Evolutionary conservation across 768 basidiomycete species (phyloP).

Genomic region (Rhodotorula babjevae): DNA sequence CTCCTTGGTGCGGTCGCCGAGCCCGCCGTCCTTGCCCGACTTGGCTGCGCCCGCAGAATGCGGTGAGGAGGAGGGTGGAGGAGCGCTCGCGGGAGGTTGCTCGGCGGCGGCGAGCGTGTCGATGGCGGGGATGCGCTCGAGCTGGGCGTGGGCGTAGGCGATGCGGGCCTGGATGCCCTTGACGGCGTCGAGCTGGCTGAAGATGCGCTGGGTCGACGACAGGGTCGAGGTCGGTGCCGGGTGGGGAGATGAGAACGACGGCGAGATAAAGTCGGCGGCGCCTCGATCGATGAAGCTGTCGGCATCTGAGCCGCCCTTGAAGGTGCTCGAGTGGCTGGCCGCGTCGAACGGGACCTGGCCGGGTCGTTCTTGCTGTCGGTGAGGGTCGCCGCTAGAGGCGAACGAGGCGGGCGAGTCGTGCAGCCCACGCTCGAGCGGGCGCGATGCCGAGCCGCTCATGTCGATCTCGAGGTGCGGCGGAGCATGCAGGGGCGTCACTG

Average conservation of each 20-base stretch:
- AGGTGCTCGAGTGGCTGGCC: background rate
- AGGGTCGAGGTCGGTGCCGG: no score
- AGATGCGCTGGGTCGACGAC: background rate
- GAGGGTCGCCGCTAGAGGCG: background rate
- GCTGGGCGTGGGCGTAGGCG: background rate
- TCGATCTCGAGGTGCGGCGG: background rate
- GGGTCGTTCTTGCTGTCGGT: no score
- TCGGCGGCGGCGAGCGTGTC: background rate
- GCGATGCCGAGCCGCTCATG: background rate
- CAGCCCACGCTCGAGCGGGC: background rate
- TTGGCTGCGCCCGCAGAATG: no score
- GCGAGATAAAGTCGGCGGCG: background rate
- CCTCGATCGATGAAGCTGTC: background rate
- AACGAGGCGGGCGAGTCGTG: background rate
- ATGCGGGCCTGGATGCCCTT: background rate
- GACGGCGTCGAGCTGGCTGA: conserved; percentile 1
- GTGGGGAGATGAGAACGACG: no score
- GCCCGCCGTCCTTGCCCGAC: background rate
- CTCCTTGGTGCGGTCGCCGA: background rate
- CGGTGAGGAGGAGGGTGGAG: background rate
- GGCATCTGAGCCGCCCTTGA: background rate
- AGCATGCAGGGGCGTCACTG: background rate
- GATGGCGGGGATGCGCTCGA: background rate
- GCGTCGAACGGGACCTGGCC: no score
- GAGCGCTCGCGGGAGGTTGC: no score